Conservation (phyloP, 73 alveolate species). For the Halteria grandinella region DNA sequence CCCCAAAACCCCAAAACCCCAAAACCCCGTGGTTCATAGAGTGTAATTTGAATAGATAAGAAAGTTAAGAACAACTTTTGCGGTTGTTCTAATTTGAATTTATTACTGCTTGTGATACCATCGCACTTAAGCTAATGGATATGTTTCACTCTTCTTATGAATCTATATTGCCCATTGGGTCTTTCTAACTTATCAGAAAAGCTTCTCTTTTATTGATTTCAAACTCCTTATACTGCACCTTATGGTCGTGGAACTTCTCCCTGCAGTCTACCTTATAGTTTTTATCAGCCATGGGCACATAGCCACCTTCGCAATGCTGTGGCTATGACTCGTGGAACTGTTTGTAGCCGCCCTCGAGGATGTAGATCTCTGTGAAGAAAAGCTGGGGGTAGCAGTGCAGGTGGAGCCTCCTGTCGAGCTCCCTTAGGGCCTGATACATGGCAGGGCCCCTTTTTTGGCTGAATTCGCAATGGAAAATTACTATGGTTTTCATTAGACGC, state of each 20-base stretch:
- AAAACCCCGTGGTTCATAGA: no score
- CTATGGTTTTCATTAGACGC: constrained; percentile 35
- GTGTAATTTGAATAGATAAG: no score
- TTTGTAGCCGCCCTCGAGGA: constrained; percentile 62
- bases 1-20: no score
- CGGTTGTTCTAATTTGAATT: no score
- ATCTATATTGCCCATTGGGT: no score
- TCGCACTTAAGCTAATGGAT: no score
- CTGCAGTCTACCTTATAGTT: constrained; percentile 13
- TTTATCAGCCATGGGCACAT: constrained; percentile 46
- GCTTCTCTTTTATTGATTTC: no score
- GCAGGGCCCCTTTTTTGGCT: constrained; percentile 57
- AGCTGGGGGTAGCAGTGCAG: constrained; percentile 46
- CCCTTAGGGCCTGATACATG: constrained; percentile 31
- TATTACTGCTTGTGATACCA: no score
- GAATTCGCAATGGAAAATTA: constrained; percentile 65
- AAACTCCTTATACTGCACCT: constrained; percentile 4
- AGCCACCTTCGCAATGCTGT: constrained; percentile 19
- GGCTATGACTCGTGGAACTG: constrained; percentile 39
- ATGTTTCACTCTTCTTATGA: no score
- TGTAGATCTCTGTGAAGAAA: constrained; percentile 56
- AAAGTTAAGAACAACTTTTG: no score
- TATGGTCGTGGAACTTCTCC: not conserved
- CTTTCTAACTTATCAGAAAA: no score
- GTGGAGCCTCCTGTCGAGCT: constrained; percentile 57